phyloP scores from a whole-genome alignment of 495 filamentous ascomycete genomes.

The Staphylotrichum tortipilum region DNA sequence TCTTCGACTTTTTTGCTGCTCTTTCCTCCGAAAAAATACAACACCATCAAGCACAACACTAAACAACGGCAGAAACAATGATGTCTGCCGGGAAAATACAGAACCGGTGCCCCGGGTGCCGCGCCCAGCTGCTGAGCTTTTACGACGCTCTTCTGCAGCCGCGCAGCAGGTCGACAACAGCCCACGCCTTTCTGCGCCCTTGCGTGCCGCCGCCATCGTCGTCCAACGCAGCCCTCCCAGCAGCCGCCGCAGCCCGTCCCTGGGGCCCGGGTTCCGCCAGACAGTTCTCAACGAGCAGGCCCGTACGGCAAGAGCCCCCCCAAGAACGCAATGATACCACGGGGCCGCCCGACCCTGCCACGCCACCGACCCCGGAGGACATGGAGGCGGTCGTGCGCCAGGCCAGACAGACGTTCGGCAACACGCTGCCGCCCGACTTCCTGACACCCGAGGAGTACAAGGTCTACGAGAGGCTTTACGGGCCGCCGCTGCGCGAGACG shows the following conservation, averaged over 20 bases:
- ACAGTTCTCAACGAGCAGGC: constrained; percentile 33
- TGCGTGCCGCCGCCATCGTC: constrained; percentile 6
- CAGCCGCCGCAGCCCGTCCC: constrained; percentile 12
- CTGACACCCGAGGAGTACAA: constrained; percentile 60
- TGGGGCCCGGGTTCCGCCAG: constrained; percentile 15
- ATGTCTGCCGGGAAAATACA: constrained; percentile 38
- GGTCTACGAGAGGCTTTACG: constrained; percentile 76
- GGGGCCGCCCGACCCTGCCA: constrained; percentile 1
- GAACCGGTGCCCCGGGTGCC: constrained; percentile 42
- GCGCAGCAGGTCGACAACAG: constrained; percentile 6
- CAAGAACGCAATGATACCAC: background rate
- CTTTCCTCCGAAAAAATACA: no score
- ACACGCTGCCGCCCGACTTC: constrained; percentile 65
- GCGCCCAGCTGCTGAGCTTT: constrained; percentile 38
- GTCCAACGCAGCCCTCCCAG: constrained; percentile 8
- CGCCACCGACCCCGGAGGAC: constrained; percentile 19
- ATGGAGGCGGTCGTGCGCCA: constrained; percentile 58
- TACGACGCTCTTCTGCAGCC: constrained; percentile 32
- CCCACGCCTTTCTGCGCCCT: constrained; percentile 14
- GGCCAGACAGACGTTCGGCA: constrained; percentile 66
- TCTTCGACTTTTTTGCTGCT: constrained; percentile 3
- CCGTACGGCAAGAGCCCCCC: constrained; percentile 16
- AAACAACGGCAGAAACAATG: constrained; percentile 26
- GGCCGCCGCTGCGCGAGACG: constrained; percentile 52
- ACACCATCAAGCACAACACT: constrained; percentile 3